Percentiles rank a stretch among this genome's conserved stretches.
Evolutionary conservation across 768 basidiomycete genomes (phyloP).

Genomic region (Mycena galopus): DNA sequence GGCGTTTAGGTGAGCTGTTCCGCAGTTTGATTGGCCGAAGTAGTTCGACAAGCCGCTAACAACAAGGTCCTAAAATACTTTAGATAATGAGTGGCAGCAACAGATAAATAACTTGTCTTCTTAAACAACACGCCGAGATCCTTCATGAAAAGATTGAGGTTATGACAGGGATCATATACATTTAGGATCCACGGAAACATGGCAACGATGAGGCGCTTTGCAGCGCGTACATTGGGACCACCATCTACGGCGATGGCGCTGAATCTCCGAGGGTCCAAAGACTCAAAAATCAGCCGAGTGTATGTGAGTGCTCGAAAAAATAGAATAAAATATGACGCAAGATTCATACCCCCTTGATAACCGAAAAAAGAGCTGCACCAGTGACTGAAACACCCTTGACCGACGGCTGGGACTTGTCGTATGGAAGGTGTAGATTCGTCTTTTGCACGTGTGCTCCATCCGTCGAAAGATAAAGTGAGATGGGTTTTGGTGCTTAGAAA

Average conservation of each 20-base stretch:
- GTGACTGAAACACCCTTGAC: neutral
- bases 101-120: too few species aligned
- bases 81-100: too few species aligned
- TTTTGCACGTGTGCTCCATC: slow-evolving; percentile 9
- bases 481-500: neutral
- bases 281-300: too few species aligned
- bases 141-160: neutral
- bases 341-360: neutral
- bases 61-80: too few species aligned
- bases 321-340: too few species aligned
- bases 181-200: neutral
- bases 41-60: too few species aligned
- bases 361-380: neutral
- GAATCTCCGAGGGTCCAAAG: too few species aligned
- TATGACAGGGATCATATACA: neutral
- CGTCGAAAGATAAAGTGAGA: slow-evolving; percentile 20
- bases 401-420: neutral
- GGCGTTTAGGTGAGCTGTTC: too few species aligned
- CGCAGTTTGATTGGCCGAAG: too few species aligned
- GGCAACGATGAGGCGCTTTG: neutral
- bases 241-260: neutral
- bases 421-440: neutral
- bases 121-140: neutral
- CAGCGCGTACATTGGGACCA: neutral
- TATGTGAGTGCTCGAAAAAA: neutral